Evolutionary conservation across 148 eudicot species (phyloP), one percentile per base, ranked within the genome.

Genomic region (Simmondsia chinensis): DNA sequence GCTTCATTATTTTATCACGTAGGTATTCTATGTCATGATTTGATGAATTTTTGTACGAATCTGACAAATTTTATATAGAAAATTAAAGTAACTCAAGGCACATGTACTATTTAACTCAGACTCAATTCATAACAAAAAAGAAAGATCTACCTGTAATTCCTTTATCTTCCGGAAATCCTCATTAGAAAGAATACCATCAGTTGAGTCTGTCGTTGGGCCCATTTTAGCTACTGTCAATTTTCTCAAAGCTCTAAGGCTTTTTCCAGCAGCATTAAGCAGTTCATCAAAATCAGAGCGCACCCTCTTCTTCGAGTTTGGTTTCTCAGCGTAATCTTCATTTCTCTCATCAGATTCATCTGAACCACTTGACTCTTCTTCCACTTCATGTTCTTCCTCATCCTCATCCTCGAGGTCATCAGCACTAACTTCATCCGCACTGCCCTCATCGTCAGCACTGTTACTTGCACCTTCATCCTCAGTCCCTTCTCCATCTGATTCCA

Each of bases 191-290:
- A 91, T 85, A 39, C 64, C 80, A 74, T 85, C 94, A 23, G 64
- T 50, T 8, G 68, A n/a, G 42, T 55, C 75, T 29, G 50, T 5
- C 1, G 73, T 48, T 31, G 25, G 29, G 35, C 47, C 70, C 47
- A 38, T 22, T 61, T 70, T 81, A 12, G 61, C 60, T 57, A 73
- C 82, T 3, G 94, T 80, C 51, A 91, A 50, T 52, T 63, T 85
- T 74, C 85, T 91, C 29, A 91, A 59, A 35, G 94, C 85, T 45
- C 94, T 66, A 44, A 91, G 94, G 63, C 99, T 91, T 50, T 56
- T 48, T 47, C 68, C 74, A 35, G 83, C 95, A 57, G 75, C 69
- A 70, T 74, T 64, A 35, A 91, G 18, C 62, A 75, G 70, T 44
- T 60, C 77, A 42, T 79, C 94, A 56, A 91, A 79, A 69, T 82